Conservation (phyloP, 2,329 filamentous ascomycete genomes). For the Apiospora koreana region DNA sequence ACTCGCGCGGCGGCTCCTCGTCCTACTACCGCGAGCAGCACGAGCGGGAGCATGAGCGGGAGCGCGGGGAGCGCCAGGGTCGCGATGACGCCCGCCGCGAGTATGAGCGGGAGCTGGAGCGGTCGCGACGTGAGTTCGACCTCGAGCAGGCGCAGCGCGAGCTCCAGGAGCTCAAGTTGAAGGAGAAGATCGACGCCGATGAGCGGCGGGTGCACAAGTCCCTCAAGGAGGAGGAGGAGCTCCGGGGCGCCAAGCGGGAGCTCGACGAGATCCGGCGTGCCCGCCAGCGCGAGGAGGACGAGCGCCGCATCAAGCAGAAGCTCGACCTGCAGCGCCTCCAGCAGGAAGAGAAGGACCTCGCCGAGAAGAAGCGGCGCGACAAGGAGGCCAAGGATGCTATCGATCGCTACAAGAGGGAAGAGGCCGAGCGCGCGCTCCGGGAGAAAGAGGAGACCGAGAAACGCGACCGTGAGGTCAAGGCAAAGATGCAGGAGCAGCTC, state of each 20-base stretch:
- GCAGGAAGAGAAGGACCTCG: slow-evolving; percentile 45
- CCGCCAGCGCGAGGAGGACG: slow-evolving; percentile 50
- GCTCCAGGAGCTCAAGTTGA: slow-evolving; percentile 47
- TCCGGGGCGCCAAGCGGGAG: slow-evolving; percentile 34
- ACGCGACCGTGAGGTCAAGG: slow-evolving; percentile 55
- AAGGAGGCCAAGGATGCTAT: slow-evolving; percentile 52
- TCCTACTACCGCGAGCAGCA: slow-evolving; percentile 23
- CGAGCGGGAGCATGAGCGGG: slow-evolving; percentile 34
- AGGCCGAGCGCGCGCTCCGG: slow-evolving; percentile 47
- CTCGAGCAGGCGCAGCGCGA: slow-evolving; percentile 31
- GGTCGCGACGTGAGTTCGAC: slow-evolving; percentile 41
- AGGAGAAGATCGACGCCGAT: slow-evolving; percentile 40
- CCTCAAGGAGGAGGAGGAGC: slow-evolving; percentile 41
- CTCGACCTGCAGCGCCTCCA: slow-evolving; percentile 50
- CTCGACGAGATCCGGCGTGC: slow-evolving; percentile 38
- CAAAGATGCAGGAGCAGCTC: slow-evolving; percentile 58
- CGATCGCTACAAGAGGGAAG: slow-evolving; percentile 51
- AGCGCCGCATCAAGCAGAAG: slow-evolving; percentile 53
- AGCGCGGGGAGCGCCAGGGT: slow-evolving; percentile 29
- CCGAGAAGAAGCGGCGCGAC: slow-evolving; percentile 45
- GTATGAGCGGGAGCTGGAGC: slow-evolving; percentile 39
- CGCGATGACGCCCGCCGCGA: slow-evolving; percentile 27
- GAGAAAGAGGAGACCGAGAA: slow-evolving; percentile 50
- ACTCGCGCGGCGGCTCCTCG: slow-evolving; percentile 37
- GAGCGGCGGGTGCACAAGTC: slow-evolving; percentile 41